Conservation (phyloP, 768 basidiomycete genomes). For the Psilocybe cyanescens region DNA sequence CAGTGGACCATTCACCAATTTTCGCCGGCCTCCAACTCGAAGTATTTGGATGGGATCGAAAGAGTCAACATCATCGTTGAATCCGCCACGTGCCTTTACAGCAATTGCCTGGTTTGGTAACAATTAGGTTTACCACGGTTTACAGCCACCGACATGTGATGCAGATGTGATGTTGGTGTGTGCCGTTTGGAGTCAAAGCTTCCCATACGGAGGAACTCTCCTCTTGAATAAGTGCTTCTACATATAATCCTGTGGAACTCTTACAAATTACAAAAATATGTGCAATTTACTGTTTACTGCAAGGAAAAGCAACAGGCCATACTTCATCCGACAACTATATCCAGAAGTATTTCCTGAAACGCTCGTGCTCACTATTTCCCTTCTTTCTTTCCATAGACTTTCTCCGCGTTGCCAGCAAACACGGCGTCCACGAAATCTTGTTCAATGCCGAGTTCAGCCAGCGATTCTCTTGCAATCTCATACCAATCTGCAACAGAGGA, state of each 20-base stretch:
- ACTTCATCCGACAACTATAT: neutral
- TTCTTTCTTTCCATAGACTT: conserved; percentile 41
- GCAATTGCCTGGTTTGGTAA: neutral
- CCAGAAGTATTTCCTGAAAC: neutral
- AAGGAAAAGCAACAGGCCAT: neutral
- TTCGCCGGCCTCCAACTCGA: neutral
- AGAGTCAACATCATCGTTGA: neutral
- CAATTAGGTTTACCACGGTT: neutral
- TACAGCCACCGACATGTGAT: neutral
- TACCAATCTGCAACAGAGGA: conserved; percentile 76
- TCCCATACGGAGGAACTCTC: too few relatives aligned
- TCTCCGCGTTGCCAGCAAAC: conserved; percentile 57
- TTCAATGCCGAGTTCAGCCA: conserved; percentile 80
- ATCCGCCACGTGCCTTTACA: neutral
- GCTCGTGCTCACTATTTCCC: neutral
- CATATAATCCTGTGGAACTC: conserved; percentile 1
- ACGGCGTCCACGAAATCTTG: conserved; percentile 78
- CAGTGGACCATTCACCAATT: neutral
- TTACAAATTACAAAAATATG: conserved; percentile 10
- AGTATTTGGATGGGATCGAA: neutral
- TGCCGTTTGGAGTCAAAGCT: too few relatives aligned
- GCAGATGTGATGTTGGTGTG: too few relatives aligned
- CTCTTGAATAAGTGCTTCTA: neutral
- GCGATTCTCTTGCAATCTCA: conserved; percentile 75
- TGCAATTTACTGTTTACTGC: neutral